Evolutionary conservation across 352 stramenopile genomes (phyloP).

Genomic region (Aphanomyces euteiches): DNA sequence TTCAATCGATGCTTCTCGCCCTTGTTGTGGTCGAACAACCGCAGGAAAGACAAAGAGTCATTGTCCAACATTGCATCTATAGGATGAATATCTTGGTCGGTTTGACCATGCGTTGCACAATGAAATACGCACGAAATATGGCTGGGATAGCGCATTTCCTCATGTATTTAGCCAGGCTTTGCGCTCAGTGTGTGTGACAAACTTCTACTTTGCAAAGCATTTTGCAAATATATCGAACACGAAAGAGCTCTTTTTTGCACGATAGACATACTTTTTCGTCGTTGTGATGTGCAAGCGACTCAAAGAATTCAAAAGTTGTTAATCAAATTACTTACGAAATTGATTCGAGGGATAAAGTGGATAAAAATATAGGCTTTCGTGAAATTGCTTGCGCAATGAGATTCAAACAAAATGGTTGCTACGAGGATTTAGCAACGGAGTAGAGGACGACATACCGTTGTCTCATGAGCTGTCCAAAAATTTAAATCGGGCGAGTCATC

Average conservation of each 20-base stretch:
- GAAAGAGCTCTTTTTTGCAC: background rate
- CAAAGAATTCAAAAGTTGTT: background rate
- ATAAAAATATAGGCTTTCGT: no score
- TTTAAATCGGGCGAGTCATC: conserved; percentile 37
- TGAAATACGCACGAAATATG: conserved; percentile 38
- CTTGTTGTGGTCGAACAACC: background rate
- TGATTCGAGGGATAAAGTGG: no score
- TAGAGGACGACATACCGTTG: background rate
- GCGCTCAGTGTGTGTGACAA: background rate
- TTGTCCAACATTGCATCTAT: background rate
- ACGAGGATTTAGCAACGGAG: background rate
- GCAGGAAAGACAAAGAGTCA: background rate
- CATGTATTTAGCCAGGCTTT: conserved; percentile 53
- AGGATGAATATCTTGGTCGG: conserved; percentile 36
- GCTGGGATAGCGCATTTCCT: conserved; percentile 38
- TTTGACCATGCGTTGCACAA: conserved; percentile 51
- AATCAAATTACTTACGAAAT: background rate
- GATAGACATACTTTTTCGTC: background rate
- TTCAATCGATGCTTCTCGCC: background rate
- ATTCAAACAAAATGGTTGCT: background rate
- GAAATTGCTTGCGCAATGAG: no score
- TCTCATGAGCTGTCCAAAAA: background rate
- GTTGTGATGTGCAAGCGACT: background rate
- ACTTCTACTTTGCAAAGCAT: background rate
- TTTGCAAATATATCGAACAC: background rate